phyloP scores from a whole-genome alignment of 352 stramenopile species.

The Pythium volutum region DNA sequence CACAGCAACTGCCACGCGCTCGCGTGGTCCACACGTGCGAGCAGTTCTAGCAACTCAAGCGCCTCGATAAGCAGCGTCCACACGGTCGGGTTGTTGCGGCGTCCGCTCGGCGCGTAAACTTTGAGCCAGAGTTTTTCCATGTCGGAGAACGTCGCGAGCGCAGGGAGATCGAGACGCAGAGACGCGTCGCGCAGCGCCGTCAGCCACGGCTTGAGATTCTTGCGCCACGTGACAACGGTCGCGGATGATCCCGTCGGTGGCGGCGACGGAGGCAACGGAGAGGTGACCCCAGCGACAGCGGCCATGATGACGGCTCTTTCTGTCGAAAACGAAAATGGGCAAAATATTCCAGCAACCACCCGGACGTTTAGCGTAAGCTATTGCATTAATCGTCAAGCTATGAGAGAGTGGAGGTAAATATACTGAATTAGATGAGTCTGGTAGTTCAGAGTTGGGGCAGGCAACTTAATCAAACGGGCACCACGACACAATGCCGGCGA shows the following conservation, averaged over 20 bases:
- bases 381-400: neutral
- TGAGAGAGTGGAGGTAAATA: neutral
- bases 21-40: slow-evolving; percentile 15
- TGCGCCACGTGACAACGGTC: neutral
- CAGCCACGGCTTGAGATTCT: slow-evolving; percentile 20
- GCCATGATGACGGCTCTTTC: neutral
- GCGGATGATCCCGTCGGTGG: neutral
- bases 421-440: neutral
- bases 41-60: slow-evolving; percentile 17
- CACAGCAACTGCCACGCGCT: slow-evolving; percentile 17
- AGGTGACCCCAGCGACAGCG: neutral
- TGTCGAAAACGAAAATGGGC: neutral
- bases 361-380: neutral
- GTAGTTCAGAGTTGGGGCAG: neutral
- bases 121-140: slow-evolving; percentile 4
- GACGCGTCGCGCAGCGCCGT: neutral
- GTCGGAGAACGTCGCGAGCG: slow-evolving; percentile 19
- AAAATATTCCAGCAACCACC: neutral
- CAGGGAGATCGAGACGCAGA: neutral
- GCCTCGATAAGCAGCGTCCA: slow-evolving; percentile 17
- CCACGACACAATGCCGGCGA: slow-evolving; percentile 3
- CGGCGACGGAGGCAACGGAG: neutral
- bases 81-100: slow-evolving; percentile 11
- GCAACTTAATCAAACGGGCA: neutral
- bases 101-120: neutral